Conservation (phyloP, 768 basidiomycete species). For the Termitomyces sp. region DNA sequence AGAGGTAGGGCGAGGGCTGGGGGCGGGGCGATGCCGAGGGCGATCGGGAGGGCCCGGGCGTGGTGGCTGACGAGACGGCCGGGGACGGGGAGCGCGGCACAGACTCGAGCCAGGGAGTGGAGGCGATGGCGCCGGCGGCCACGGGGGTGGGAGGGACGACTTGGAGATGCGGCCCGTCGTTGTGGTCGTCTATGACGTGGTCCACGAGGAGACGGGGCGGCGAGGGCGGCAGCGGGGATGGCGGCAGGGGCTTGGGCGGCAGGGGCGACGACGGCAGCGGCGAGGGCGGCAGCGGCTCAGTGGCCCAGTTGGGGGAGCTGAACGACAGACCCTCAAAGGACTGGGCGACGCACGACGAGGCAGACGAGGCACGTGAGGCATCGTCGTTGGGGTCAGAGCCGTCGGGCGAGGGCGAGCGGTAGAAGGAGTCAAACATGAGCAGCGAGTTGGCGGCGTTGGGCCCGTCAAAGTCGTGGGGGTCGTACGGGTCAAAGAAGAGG, state of each 20-base stretch:
- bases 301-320: constrained; percentile 59
- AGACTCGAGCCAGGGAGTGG: constrained; percentile 14
- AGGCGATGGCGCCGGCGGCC: constrained; percentile 37
- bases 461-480: constrained; percentile 70
- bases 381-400: constrained; percentile 32
- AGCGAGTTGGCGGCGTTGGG: constrained; percentile 44
- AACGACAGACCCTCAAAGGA: constrained; percentile 64
- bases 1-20: constrained; percentile 22
- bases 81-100: constrained; percentile 19
- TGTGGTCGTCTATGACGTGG: constrained; percentile 56
- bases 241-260: constrained; percentile 30
- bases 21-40: constrained; percentile 21
- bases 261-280: neutral
- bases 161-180: constrained; percentile 63
- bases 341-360: constrained; percentile 54
- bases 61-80: constrained; percentile 9
- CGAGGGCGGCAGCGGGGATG: constrained; percentile 39
- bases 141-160: constrained; percentile 85
- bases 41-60: constrained; percentile 28
- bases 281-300: constrained; percentile 38
- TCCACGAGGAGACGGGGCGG: constrained; percentile 58
- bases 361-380: constrained; percentile 63
- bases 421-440: constrained; percentile 64
- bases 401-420: constrained; percentile 60
- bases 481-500: constrained; percentile 51